Percentiles rank a stretch among this genome's conserved stretches.
Evolutionary conservation across 345 rosid genomes (phyloP).

Genomic region (Citrus inodora): DNA sequence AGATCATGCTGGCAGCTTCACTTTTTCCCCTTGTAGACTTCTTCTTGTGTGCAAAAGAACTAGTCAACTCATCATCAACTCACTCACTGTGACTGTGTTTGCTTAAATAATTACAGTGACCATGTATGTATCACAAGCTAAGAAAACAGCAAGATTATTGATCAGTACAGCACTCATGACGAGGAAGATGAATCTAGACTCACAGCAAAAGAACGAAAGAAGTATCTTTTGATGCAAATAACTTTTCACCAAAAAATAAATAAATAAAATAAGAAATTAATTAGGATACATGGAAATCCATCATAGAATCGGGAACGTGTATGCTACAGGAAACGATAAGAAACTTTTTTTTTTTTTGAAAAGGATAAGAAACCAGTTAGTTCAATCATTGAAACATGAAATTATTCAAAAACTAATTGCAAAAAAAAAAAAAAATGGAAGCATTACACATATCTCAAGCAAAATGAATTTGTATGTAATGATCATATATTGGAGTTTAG

Average conservation of each 20-base stretch:
- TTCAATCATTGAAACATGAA: too few relatives aligned
- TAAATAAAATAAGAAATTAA: too few relatives aligned
- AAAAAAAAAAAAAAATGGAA: background rate
- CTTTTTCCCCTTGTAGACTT: slow-evolving; percentile 67
- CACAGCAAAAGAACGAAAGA: background rate
- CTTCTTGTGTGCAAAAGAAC: background rate
- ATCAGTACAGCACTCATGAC: background rate
- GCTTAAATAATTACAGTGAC: background rate
- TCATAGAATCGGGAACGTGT: background rate
- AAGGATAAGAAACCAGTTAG: background rate
- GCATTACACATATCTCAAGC: background rate
- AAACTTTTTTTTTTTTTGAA: too few relatives aligned
- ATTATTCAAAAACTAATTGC: too few relatives aligned
- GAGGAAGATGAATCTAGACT: background rate
- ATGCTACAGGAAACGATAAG: background rate
- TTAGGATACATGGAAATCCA: too few relatives aligned
- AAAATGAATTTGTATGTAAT: background rate
- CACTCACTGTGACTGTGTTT: background rate
- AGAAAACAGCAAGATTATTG: background rate
- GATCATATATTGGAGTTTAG: too few relatives aligned
- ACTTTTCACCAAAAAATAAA: too few relatives aligned
- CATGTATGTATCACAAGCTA: background rate
- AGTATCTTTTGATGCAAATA: background rate
- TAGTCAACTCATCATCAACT: background rate
- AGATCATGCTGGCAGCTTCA: slow-evolving; percentile 99